Evolutionary conservation across 305 asterid species (phyloP).

Genomic region (Fraxinus xanthoxyloides): DNA sequence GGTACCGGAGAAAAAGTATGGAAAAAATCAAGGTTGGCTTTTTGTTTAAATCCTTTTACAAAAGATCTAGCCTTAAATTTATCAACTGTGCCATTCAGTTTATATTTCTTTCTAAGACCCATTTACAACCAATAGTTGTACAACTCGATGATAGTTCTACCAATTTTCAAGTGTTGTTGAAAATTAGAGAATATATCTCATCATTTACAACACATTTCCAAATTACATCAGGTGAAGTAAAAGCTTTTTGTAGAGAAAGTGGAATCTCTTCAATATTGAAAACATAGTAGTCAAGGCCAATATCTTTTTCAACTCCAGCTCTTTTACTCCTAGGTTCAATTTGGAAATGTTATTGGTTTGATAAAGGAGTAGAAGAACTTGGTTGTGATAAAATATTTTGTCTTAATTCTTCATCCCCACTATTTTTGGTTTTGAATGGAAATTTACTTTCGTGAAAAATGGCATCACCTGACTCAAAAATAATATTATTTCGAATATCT

Average conservation of each 20-base stretch:
- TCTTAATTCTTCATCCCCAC: not conserved
- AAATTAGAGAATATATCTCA: too few relatives aligned
- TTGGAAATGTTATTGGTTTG: not conserved
- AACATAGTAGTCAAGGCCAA: not conserved
- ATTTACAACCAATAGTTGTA: not conserved
- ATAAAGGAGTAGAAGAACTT: not conserved
- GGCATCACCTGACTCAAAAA: not conserved
- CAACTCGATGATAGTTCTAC: not conserved
- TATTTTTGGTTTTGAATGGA: not conserved
- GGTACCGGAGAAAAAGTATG: not conserved
- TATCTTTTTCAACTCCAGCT: not conserved
- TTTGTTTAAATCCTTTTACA: not conserved
- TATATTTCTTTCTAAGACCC: not conserved
- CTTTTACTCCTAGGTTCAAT: not conserved
- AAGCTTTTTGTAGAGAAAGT: too few relatives aligned
- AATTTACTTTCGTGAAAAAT: too few relatives aligned
- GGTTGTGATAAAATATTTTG: not conserved
- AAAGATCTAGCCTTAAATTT: not conserved
- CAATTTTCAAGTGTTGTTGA: too few relatives aligned
- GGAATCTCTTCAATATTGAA: not conserved
- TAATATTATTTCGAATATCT: not conserved
- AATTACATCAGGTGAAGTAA: too few relatives aligned
- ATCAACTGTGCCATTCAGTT: not conserved
- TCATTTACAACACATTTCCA: not conserved
- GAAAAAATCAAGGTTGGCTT: not conserved